Evolutionary conservation across 2,329 filamentous ascomycete species (phyloP).

Genomic region (Arthrobotrys conoides): DNA sequence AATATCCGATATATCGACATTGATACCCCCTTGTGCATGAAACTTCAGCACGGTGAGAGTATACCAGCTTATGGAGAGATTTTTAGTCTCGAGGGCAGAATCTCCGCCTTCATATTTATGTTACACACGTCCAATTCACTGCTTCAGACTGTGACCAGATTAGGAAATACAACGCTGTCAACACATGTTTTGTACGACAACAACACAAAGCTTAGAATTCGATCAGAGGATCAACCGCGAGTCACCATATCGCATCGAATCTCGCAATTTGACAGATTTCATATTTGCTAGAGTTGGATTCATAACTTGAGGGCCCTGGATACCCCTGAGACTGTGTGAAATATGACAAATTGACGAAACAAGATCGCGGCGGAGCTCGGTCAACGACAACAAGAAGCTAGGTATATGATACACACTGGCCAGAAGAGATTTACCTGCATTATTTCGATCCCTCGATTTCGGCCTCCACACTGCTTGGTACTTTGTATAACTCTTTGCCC

Average conservation of each 20-base stretch:
- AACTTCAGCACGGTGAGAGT: too few species aligned
- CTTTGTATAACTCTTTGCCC: background rate
- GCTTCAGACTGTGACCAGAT: background rate
- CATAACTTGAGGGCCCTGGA: background rate
- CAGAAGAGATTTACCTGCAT: background rate
- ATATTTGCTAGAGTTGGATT: background rate
- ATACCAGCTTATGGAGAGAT: too few species aligned
- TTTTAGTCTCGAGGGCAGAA: background rate
- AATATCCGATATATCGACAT: too few species aligned
- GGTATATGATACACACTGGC: background rate
- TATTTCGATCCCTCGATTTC: background rate
- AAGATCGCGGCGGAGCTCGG: background rate
- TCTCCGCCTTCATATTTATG: background rate
- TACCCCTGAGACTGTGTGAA: background rate
- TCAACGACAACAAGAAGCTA: background rate
- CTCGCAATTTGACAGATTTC: background rate
- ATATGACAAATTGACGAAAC: conserved; percentile 9
- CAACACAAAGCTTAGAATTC: background rate
- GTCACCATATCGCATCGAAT: background rate
- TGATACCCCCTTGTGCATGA: too few species aligned
- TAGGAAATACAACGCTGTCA: conserved; percentile 1
- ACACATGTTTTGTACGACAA: background rate
- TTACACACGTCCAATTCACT: background rate
- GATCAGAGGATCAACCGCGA: too few species aligned
- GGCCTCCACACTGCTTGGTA: background rate